Conservation (phyloP, 1,284 basidiomycete genomes). For the Phellopilus nigrolimitatus region DNA sequence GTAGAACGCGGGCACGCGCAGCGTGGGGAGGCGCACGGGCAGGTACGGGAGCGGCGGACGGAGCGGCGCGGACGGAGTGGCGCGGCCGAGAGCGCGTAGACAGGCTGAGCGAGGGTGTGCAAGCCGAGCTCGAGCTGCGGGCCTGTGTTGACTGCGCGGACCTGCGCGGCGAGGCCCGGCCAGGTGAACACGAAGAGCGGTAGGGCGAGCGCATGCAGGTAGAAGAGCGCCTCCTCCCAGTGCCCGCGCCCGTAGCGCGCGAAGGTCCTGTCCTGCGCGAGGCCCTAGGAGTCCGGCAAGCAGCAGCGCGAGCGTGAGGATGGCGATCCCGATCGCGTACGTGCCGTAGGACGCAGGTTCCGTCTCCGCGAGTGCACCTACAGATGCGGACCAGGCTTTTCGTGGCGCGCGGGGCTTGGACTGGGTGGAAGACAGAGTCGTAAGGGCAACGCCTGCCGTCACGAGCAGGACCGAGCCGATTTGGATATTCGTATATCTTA, state of each 20-base stretch:
- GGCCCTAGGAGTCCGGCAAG: constrained; percentile 80
- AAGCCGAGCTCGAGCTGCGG: constrained; percentile 28
- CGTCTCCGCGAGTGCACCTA: not conserved
- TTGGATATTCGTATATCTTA: constrained; percentile 66
- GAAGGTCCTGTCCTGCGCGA: constrained; percentile 85
- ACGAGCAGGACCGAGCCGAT: constrained; percentile 74
- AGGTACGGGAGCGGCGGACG: constrained; percentile 17
- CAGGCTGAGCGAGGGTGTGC: constrained; percentile 24
- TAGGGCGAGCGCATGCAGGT: constrained; percentile 70
- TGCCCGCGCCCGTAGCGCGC: constrained; percentile 48
- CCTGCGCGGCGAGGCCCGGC: constrained; percentile 46
- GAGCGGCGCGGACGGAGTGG: constrained; percentile 35
- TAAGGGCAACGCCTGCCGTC: constrained; percentile 76
- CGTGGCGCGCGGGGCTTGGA: constrained; percentile 31
- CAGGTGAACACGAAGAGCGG: constrained; percentile 66
- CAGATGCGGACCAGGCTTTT: constrained; percentile 14
- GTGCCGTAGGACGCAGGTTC: constrained; percentile 21
- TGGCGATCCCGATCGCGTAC: constrained; percentile 46
- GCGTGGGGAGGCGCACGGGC: constrained; percentile 20
- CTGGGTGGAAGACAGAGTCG: constrained; percentile 69
- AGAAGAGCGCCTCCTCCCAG: constrained; percentile 94
- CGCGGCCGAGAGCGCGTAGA: constrained; percentile 31
- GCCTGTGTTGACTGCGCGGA: constrained; percentile 40
- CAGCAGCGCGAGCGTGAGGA: constrained; percentile 73
- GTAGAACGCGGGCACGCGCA: constrained; percentile 58